These are phyloP conservation scores for Amyloporia xantha DNA, from an alignment of 768 basidiomycete species.

Conservation along the genomic window DNA sequence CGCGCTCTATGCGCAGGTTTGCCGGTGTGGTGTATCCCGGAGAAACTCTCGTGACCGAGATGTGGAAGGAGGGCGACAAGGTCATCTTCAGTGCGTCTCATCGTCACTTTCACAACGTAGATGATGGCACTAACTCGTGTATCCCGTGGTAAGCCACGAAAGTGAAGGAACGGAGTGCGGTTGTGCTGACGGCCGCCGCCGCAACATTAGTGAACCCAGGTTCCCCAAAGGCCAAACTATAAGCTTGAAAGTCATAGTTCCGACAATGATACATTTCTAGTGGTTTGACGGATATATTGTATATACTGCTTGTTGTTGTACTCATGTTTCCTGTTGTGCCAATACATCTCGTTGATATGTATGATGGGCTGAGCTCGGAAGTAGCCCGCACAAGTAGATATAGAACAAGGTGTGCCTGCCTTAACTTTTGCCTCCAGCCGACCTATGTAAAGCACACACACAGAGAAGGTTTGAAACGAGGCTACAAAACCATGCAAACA, in stretches of 20 bases:
- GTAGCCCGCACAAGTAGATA: too few species aligned
- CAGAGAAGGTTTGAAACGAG: too few species aligned
- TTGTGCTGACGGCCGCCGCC: slow-evolving; percentile 74
- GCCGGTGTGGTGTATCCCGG: slow-evolving; percentile 91
- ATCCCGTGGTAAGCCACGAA: slow-evolving; percentile 68
- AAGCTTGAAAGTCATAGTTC: too few species aligned
- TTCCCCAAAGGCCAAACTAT: slow-evolving; percentile 55
- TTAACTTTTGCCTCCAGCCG: too few species aligned
- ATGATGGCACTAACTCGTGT: too few species aligned
- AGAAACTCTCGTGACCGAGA: slow-evolving; percentile 90
- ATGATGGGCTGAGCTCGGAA: too few species aligned
- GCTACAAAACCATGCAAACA: too few species aligned
- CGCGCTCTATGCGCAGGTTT: slow-evolving; percentile 43
- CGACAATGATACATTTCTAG: too few species aligned
- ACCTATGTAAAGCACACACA: too few species aligned
- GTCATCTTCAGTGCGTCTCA: slow-evolving; percentile 82
- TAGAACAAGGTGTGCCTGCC: too few species aligned
- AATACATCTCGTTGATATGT: too few species aligned
- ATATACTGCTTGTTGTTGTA: neutral
- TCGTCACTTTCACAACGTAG: neutral
- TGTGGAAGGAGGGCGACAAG: slow-evolving; percentile 95
- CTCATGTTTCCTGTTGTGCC: too few species aligned
- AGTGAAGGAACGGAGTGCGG: slow-evolving; percentile 75
- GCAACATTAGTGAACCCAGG: slow-evolving; percentile 54
- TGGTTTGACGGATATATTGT: neutral